Base-by-base conservation (phyloP, 164 flowering plant species). In the Tinospora cordifolia region DNA sequence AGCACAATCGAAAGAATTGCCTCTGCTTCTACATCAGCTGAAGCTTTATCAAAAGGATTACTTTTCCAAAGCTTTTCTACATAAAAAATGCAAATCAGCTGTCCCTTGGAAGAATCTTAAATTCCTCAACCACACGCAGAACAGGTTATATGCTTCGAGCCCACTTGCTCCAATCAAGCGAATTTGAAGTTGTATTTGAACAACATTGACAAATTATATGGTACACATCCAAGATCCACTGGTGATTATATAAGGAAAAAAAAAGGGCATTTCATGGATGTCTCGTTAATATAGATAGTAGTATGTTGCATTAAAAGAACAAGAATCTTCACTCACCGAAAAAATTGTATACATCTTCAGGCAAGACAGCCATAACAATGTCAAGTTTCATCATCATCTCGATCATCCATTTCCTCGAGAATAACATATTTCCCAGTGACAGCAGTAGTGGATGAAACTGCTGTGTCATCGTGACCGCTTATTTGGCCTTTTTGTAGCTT, bases 361-460 rank as follows among this genome's bases (percentile, higher is more conserved):
- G n/a, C 72, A 6, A 65, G 8, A 8, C 39, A 44, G 19, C 47
- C 27, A 68, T 68, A 27, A 27, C n/a, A 59, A 14, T 54, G 44
- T 81, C 82, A 86, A 58, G 64, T 64, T 14, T 75, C 75, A 63
- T 80, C 75, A 63, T 80, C 86, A 25, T 83, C 89, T 69, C 79
- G 86, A 71, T 87, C 96, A 58, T 93, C 93, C 84, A 81, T 78
- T 82, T 88, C 91, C 69, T 90, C 96, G 41, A 93, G 93, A 76
- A 93, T 91, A 62, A 85, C 96, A 84, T 93, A 93, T 72, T 83
- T 91, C 47, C 87, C 85, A 69, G 83, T 75, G 39, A 44, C 79
- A 78, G 73, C 84, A 2, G 62, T 58, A 40, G 79, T 11, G 41
- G 47, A 74, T 30, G 82, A 74, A 36, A 72, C 79, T 22, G 66